Percentiles rank a stretch among this genome's conserved stretches.
These are phyloP conservation scores for Albugo laibachii DNA, from an alignment of 352 stramenopile genomes.

Conservation along the genomic window DNA sequence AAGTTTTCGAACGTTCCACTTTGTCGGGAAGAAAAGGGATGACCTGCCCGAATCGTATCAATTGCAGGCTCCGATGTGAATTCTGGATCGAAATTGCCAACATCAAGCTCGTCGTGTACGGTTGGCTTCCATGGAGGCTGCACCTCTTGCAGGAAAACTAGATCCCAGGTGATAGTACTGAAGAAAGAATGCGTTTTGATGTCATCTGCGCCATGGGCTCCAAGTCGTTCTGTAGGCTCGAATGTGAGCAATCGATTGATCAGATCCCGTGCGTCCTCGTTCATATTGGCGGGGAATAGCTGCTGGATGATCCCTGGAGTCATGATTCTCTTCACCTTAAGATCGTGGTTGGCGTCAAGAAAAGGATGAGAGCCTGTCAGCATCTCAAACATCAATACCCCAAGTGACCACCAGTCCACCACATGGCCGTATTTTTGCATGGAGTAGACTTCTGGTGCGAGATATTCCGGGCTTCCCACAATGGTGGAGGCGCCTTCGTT, in stretches of 20 bases:
- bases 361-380: slow-evolving; percentile 79
- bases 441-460: slow-evolving; percentile 70
- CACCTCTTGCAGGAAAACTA: slow-evolving; percentile 36
- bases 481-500: slow-evolving; percentile 45
- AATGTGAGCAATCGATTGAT: slow-evolving; percentile 59
- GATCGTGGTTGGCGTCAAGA: slow-evolving; percentile 63
- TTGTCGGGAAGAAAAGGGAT: slow-evolving; percentile 21
- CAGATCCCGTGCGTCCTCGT: slow-evolving; percentile 37
- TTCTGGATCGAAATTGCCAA: slow-evolving; percentile 57
- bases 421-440: slow-evolving; percentile 61
- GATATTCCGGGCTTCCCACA: slow-evolving; percentile 77
- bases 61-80: slow-evolving; percentile 60
- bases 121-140: slow-evolving; percentile 35
- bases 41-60: slow-evolving; percentile 46
- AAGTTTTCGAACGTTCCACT: slow-evolving; percentile 53
- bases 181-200: slow-evolving; percentile 80
- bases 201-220: slow-evolving; percentile 30
- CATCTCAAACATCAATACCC: slow-evolving; percentile 82
- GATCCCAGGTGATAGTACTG: slow-evolving; percentile 54
- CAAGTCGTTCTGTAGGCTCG: slow-evolving; percentile 43
- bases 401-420: slow-evolving; percentile 87
- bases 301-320: slow-evolving; percentile 30
- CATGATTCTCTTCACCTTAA: slow-evolving; percentile 79
- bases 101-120: slow-evolving; percentile 47
- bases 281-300: slow-evolving; percentile 51